phyloP scores from a whole-genome alignment of 495 filamentous ascomycete species.

The Aspergillus incahuasiensis region DNA sequence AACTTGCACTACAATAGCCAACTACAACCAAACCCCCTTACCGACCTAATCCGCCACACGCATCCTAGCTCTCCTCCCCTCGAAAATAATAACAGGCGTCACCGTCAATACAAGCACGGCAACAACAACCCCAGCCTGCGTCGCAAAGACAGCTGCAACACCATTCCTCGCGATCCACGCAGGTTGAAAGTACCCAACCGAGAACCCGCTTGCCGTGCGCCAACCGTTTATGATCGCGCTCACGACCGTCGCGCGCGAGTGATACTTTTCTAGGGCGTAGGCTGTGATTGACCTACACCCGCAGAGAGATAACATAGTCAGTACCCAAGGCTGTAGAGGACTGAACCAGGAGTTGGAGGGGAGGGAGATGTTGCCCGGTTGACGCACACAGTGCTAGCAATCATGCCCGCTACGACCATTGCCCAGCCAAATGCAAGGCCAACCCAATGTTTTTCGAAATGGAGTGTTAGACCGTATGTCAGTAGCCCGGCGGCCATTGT shows the following conservation, averaged over 20 bases:
- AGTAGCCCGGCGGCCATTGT: constrained; percentile 30
- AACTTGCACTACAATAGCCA: too few species aligned
- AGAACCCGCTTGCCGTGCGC: constrained; percentile 44
- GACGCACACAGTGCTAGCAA: constrained; percentile 34
- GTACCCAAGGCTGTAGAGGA: constrained; percentile 2
- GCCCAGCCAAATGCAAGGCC: constrained; percentile 38
- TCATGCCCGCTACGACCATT: constrained; percentile 38
- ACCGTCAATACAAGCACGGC: constrained; percentile 27
- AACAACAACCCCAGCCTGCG: constrained; percentile 39
- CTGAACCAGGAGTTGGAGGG: too few species aligned
- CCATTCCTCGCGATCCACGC: constrained; percentile 40
- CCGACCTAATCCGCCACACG: too few species aligned
- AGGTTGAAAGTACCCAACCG: constrained; percentile 44
- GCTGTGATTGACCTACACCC: too few species aligned
- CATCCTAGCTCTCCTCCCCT: constrained; percentile 10
- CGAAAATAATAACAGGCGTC: constrained; percentile 25
- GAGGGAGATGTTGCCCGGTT: constrained; percentile 42
- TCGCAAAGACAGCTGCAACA: constrained; percentile 39
- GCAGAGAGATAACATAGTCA: constrained; percentile 13
- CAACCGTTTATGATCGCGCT: constrained; percentile 42
- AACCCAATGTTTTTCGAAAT: constrained; percentile 36
- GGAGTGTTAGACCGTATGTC: constrained; percentile 32
- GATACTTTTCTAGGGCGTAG: too few species aligned
- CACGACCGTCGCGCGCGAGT: constrained; percentile 24
- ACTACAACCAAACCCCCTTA: too few species aligned